These are phyloP conservation scores for Opeltia flavorubescens DNA, from an alignment of 495 filamentous ascomycete genomes.

Conservation along the genomic window DNA sequence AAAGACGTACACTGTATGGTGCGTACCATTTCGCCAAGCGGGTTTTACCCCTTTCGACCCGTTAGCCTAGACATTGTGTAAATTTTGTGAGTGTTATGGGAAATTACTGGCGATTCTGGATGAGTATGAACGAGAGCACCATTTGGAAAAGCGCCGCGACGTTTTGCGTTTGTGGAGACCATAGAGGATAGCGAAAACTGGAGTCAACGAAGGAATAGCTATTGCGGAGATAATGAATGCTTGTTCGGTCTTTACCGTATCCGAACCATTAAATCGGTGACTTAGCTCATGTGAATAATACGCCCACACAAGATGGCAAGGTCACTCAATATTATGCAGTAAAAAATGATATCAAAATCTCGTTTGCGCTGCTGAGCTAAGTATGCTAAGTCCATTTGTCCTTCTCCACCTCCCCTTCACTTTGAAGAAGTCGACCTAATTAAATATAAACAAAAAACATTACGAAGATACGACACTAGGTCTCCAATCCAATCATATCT, in stretches of 20 bases:
- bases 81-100: neutral
- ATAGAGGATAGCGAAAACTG: neutral
- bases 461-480: neutral
- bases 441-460: conserved; percentile 1
- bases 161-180: neutral
- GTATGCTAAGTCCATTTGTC: too few species aligned
- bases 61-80: conserved; percentile 4
- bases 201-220: neutral
- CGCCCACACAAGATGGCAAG: neutral
- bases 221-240: neutral
- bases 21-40: conserved; percentile 98
- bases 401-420: neutral
- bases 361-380: too few species aligned
- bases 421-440: neutral
- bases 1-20: conserved; percentile 62
- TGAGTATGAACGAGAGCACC: conserved; percentile 90
- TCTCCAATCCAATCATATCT: neutral
- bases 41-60: conserved; percentile 72
- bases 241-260: too few species aligned
- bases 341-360: neutral
- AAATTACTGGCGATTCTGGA: conserved; percentile 88
- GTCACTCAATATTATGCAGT: neutral
- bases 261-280: too few species aligned
- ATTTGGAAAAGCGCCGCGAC: too few species aligned
- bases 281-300: too few species aligned